Evolutionary conservation across 2,329 filamentous ascomycete species (phyloP), one percentile per base, ranked within the genome.

Genomic region (Apiospora arundinis): DNA sequence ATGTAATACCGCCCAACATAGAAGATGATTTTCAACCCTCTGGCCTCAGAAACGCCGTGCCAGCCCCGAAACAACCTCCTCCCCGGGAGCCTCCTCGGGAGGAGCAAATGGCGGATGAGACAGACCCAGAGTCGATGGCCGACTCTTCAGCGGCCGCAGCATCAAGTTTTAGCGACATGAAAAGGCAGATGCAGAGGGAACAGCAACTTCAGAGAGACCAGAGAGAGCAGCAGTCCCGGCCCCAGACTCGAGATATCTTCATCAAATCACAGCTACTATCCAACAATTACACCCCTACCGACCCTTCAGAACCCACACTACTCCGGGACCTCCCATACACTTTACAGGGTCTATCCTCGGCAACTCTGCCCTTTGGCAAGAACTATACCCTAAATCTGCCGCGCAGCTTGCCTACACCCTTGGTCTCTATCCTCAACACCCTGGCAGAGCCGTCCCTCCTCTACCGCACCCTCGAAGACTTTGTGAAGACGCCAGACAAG

Each of bases 391-490:
- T 98, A 69, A 93, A 91, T 77, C 84, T 99, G 37, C 97, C 96
- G 0, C 77, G 90, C 0, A 93, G 91, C 0, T 86, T 99, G 7
- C 95, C 96, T 1, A 86, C 95, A 7, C 95, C 96, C 2, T 86
- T 98, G 12, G 86, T 98, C 18, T 95, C 95, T 21, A 87, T 99
- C 12, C 85, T 99, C 2, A 94, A 99, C 77, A 94, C 93, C 0
- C 85, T 99, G 25, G 95, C 96, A 1, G 96, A 99, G 79, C 96
- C 96, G 9, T 97, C 95, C 6, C 85, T 99, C n/a, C 86, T 99
- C 11, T 99, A 98, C 80, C 91, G 92, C 72, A 90, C 90, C 0
- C 87, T 99, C 0, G 90, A 94, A 18, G 87, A 88, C 4, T 99
- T 97, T 81, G 92, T 95, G 71, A 92, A 97, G 72, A 92, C 92